phyloP scores from a whole-genome alignment of 768 basidiomycete species.

The Mycena haematopus region DNA sequence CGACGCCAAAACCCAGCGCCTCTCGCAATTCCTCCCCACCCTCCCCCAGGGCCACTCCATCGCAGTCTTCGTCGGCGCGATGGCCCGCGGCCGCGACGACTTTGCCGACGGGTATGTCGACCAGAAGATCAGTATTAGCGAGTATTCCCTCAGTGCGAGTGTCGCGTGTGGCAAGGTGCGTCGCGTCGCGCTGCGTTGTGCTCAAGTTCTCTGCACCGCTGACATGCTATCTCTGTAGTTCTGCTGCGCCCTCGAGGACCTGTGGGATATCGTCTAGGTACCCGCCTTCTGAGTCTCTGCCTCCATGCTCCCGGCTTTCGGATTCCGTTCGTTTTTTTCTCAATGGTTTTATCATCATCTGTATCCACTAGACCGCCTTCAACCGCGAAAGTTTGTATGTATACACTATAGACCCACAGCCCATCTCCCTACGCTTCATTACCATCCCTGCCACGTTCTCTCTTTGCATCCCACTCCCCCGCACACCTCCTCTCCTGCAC shows the following conservation, averaged over 20 bases:
- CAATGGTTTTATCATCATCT: neutral
- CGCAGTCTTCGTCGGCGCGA: slow-evolving; percentile 96
- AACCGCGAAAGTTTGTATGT: slow-evolving; percentile 6
- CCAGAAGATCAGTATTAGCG: slow-evolving; percentile 95
- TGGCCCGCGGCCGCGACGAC: slow-evolving; percentile 96
- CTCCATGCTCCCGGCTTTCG: too few relatives aligned
- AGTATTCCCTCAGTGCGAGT: slow-evolving; percentile 90
- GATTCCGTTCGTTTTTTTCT: neutral
- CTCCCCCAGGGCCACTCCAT: slow-evolving; percentile 88
- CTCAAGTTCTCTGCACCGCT: neutral
- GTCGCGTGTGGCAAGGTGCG: slow-evolving; percentile 97
- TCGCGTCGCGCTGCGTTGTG: neutral
- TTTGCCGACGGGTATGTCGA: slow-evolving; percentile 96
- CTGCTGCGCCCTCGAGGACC: slow-evolving; percentile 90
- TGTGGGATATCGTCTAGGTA: slow-evolving; percentile 87
- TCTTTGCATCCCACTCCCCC: neutral
- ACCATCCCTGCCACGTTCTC: neutral
- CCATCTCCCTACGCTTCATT: neutral
- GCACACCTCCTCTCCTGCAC: neutral
- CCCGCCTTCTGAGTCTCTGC: neutral
- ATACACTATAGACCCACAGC: too few relatives aligned
- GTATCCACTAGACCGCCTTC: slow-evolving; percentile 8
- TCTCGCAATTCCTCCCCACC: slow-evolving; percentile 85
- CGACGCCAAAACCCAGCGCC: slow-evolving; percentile 80
- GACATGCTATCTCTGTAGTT: slow-evolving; percentile 57